Conservation (phyloP, 2,329 filamentous ascomycete species). For the Blastomyces silverae region DNA sequence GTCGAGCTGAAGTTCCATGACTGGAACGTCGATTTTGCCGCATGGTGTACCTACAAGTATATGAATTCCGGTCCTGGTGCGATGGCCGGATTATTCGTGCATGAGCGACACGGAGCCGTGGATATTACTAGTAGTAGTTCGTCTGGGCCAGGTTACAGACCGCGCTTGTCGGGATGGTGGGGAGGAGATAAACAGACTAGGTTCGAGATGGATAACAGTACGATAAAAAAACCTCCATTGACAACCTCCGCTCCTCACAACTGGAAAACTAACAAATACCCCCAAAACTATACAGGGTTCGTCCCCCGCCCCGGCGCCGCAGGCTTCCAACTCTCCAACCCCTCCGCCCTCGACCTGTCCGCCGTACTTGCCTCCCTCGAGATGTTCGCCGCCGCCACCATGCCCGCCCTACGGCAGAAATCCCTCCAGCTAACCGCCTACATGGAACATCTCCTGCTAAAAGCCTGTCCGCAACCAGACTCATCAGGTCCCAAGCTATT, state of each 20-base stretch:
- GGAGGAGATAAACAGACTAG: constrained; percentile 68
- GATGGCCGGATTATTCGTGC: constrained; percentile 74
- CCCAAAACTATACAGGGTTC: constrained; percentile 46
- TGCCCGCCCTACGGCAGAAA: constrained; percentile 62
- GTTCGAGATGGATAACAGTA: constrained; percentile 73
- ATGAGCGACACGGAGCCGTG: constrained; percentile 59
- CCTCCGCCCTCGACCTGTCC: constrained; percentile 68
- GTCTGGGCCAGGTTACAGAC: constrained; percentile 47
- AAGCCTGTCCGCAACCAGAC: not conserved
- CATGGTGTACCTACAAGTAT: constrained; percentile 94
- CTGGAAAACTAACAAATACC: not conserved
- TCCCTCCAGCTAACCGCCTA: constrained; percentile 69
- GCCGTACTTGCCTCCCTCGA: constrained; percentile 66
- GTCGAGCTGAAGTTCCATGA: constrained; percentile 72
- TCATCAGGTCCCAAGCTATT: constrained; percentile 38
- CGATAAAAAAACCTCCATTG: constrained; percentile 14
- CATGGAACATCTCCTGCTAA: constrained; percentile 59
- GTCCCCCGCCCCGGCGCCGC: constrained; percentile 68
- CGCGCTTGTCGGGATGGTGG: constrained; percentile 78
- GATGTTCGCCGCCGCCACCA: constrained; percentile 65
- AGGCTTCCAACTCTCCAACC: constrained; percentile 82
- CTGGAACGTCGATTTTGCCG: constrained; percentile 87
- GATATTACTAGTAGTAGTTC: constrained; percentile 24
- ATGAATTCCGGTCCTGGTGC: constrained; percentile 77
- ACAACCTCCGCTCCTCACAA: not conserved